Conservation (phyloP, 2,329 filamentous ascomycete species). For the Scopulariopsis brevicaulis region DNA sequence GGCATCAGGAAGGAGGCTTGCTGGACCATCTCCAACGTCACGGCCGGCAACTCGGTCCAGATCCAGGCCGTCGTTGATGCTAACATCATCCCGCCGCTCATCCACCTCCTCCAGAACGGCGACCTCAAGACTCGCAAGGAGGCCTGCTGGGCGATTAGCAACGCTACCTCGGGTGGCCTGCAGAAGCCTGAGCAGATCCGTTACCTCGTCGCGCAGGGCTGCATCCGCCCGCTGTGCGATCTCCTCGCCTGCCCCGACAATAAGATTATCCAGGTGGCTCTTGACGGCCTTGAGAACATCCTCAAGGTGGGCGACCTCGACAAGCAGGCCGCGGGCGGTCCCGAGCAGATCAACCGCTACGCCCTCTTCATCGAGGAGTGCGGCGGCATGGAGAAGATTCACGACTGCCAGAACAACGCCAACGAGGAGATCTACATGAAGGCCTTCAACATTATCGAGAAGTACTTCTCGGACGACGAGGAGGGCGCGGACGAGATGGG, state of each 20-base stretch:
- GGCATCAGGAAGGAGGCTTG: slow-evolving; percentile 98
- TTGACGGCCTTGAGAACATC: slow-evolving; percentile 97
- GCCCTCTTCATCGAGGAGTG: slow-evolving; percentile 98
- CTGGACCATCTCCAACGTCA: slow-evolving; percentile 99
- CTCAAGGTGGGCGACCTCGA: slow-evolving; percentile 99
- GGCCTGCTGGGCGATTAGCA: slow-evolving; percentile 98
- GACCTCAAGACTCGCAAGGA: slow-evolving; percentile 99
- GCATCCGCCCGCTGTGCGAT: slow-evolving; percentile 95
- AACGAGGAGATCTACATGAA: slow-evolving; percentile 99
- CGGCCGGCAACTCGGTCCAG: slow-evolving; percentile 92
- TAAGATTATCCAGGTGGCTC: slow-evolving; percentile 98
- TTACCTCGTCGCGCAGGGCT: slow-evolving; percentile 85
- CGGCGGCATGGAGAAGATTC: slow-evolving; percentile 99
- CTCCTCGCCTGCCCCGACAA: slow-evolving; percentile 94
- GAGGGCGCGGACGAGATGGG: slow-evolving; percentile 71
- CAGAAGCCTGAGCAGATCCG: slow-evolving; percentile 99
- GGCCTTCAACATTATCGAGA: slow-evolving; percentile 99
- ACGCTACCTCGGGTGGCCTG: slow-evolving; percentile 91
- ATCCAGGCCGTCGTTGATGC: slow-evolving; percentile 96
- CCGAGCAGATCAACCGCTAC: slow-evolving; percentile 85
- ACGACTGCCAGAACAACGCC: slow-evolving; percentile 99
- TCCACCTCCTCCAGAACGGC: slow-evolving; percentile 90
- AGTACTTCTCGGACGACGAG: slow-evolving; percentile 99
- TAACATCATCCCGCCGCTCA: slow-evolving; percentile 91
- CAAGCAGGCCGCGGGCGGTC: slow-evolving; percentile 72